phyloP scores from a whole-genome alignment of 139 green algal species.

The Zygnema cylindricum region DNA sequence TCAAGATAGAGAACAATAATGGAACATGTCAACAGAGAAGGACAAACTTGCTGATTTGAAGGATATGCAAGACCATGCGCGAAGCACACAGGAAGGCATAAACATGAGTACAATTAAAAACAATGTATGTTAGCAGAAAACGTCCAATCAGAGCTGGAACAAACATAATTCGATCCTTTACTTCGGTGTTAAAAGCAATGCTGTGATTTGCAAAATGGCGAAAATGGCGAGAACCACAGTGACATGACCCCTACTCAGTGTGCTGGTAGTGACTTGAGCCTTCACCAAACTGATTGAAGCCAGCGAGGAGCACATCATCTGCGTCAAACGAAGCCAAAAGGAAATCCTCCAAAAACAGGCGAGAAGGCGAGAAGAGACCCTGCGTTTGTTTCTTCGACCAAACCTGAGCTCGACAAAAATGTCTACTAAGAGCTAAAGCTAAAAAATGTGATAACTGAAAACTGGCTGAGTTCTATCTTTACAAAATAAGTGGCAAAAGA shows the following conservation, averaged over 20 bases:
- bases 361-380: background rate
- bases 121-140: background rate
- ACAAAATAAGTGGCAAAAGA: background rate
- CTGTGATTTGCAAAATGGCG: background rate
- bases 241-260: background rate
- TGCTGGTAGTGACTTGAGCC: background rate
- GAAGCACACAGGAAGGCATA: background rate
- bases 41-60: background rate
- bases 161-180: background rate
- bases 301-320: background rate
- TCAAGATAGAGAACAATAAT: background rate
- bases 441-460: background rate
- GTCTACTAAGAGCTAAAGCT: background rate
- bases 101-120: background rate
- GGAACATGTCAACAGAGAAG: background rate
- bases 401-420: too few species aligned
- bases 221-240: background rate
- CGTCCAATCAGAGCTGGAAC: background rate
- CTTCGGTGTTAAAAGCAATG: background rate
- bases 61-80: background rate
- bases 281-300: conserved; percentile 2
- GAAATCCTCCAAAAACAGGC: background rate
- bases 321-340: background rate
- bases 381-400: too few species aligned
- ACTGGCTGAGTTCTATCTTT: background rate